These are phyloP conservation scores for Blastocystis sp. DNA, from an alignment of 352 stramenopile species.

Conservation along the genomic window DNA sequence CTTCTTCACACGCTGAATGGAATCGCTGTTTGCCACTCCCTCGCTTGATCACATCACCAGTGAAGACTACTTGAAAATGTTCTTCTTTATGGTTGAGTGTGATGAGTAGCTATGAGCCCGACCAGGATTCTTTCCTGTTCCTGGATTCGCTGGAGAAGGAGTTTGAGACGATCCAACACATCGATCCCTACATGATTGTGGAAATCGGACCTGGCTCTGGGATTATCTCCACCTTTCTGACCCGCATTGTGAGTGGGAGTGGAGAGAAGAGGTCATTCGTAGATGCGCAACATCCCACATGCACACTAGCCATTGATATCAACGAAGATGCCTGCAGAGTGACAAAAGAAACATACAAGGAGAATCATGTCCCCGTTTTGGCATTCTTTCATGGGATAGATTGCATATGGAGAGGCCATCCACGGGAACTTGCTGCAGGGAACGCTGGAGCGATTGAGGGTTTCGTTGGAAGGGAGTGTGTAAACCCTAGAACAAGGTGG, in stretches of 20 bases:
- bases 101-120: neutral
- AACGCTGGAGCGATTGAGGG: neutral
- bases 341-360: neutral
- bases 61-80: conserved; percentile 12
- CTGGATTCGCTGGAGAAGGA: conserved; percentile 29
- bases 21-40: conserved; percentile 18
- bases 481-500: neutral
- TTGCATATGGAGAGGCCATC: neutral
- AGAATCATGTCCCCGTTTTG: neutral
- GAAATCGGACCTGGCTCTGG: conserved; percentile 34
- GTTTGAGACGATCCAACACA: neutral
- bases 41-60: neutral
- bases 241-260: neutral
- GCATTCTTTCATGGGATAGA: neutral
- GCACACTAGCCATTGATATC: conserved; percentile 29
- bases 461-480: neutral
- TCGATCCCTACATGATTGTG: neutral
- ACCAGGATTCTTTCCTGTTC: conserved; percentile 24
- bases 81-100: neutral
- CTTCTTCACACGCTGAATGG: neutral
- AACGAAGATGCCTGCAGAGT: conserved; percentile 27
- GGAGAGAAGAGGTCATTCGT: neutral
- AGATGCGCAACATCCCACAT: neutral
- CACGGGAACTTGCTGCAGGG: neutral
- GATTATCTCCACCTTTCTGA: conserved; percentile 40